Evolutionary conservation across 176 grass and related monocot species (phyloP).

Genomic region (Carex pumila): DNA sequence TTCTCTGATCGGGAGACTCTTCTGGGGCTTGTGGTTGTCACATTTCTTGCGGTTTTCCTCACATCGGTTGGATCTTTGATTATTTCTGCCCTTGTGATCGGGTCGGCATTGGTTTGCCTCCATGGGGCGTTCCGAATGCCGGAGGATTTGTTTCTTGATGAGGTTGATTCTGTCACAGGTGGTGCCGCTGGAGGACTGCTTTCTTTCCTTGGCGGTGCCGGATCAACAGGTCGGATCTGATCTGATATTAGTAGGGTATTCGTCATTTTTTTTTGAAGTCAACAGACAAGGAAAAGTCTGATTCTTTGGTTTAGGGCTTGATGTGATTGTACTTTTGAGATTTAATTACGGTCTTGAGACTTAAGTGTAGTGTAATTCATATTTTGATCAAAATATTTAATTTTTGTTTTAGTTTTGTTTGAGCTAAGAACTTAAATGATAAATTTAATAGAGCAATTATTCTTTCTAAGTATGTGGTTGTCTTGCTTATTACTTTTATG

Average conservation of each 20-base stretch:
- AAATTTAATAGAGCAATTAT: conserved; percentile 4
- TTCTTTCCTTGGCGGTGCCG: conserved; percentile 57
- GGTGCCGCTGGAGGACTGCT: conserved; percentile 42
- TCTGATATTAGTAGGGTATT: not conserved
- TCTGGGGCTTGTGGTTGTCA: conserved; percentile 51
- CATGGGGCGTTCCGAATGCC: conserved; percentile 73
- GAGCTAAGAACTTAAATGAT: not conserved
- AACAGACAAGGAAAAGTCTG: not conserved
- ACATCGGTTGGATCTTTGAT: conserved; percentile 83
- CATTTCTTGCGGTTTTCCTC: conserved; percentile 65
- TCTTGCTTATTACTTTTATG: not conserved
- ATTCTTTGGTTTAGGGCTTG: conserved; percentile 15
- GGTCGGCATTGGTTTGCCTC: conserved; percentile 43
- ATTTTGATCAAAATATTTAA: not conserved
- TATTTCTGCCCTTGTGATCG: conserved; percentile 69
- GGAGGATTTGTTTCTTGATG: conserved; percentile 88
- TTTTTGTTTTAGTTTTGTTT: conserved; percentile 2
- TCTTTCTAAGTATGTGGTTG: not conserved
- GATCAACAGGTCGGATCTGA: conserved; percentile 14
- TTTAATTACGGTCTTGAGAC: not conserved
- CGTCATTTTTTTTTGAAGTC: not conserved
- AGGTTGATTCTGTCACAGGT: conserved; percentile 28
- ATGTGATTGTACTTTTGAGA: conserved; percentile 7
- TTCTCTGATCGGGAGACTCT: conserved; percentile 90
- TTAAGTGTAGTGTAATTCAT: conserved; percentile 1